Base-by-base conservation (phyloP, 1,139 yeast species). In the Pneumocystis sp. region DNA sequence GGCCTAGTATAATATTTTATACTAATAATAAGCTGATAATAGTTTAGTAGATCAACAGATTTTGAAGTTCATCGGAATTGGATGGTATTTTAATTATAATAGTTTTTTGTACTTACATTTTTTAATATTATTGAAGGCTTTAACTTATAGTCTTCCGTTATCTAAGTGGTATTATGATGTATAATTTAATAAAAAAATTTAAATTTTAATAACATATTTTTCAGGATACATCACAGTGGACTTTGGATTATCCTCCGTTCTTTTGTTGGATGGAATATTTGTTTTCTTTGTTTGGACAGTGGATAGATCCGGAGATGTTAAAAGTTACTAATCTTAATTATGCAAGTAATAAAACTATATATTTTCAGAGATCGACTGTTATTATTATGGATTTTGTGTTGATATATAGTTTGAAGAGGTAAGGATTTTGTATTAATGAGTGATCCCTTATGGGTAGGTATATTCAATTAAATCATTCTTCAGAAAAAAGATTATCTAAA, bases 61-160 rank as follows among this genome's bases (percentile, higher is more conserved):
- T 93, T 95, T 72, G 98, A 93, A 73, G 98, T 95, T 19, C 98
- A 93, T 75, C 80, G 98, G 67, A 93, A 93, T 74, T 93, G 98
- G 98, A 80, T 93, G 60, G 96, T 50, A 50, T 50, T 50, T 25
- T 50, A 25, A 50, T 25, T 25, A 25, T 25, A 50, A 15, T 50
- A 2, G 10, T 10, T 50, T 25, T 12, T 10, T 50, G 1, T 25
- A 12, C 10, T 50, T 10, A 6, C 4, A 7, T 25, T 50, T 40
- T 40, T 25, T 50, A 50, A 50, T 50, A 50, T 50, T 50, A 25
- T 50, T 50, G 3, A 50, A 50, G 57, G 57, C 98, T 0, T 85
- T 93, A 62, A 93, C 98, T 1, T 77, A 84, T 71, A 81, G 81
- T n/a, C 76, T 91, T 45, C 97, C 97, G 0, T 66, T 91, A 19